Conservation (phyloP, 208 protist species). For the Crithidia brevicula region DNA sequence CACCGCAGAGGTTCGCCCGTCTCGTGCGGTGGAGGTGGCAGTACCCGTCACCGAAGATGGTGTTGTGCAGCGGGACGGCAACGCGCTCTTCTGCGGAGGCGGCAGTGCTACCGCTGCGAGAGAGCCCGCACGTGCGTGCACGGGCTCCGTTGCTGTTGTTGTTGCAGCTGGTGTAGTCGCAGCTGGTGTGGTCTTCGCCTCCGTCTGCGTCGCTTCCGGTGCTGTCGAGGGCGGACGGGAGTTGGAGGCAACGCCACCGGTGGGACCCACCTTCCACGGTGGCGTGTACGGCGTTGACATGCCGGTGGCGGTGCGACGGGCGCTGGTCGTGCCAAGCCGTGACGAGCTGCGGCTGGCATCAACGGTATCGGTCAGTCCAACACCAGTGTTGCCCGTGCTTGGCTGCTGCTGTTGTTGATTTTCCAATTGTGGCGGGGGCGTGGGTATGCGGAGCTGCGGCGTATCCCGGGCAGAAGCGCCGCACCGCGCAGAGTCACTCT, state of each 20-base stretch:
- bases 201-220: not conserved
- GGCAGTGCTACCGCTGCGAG: not conserved
- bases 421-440: not conserved
- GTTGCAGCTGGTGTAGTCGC: not conserved
- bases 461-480: not conserved
- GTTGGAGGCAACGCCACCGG: not conserved
- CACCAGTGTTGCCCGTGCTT: not conserved
- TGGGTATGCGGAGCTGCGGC: conserved; percentile 1
- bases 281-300: not conserved
- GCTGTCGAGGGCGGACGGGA: not conserved
- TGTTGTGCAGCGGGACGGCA: not conserved
- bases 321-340: not conserved
- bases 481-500: not conserved
- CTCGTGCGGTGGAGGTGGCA: not conserved
- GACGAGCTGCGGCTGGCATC: conserved; percentile 4
- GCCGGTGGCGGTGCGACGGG: not conserved
- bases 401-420: not conserved
- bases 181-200: not conserved
- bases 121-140: not conserved
- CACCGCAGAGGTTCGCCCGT: not conserved
- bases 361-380: not conserved
- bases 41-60: not conserved
- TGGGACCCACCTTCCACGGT: not conserved
- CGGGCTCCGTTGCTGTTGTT: not conserved
- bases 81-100: not conserved